Base-by-base conservation (phyloP, 306 rosid species). In the Morella rubra region DNA sequence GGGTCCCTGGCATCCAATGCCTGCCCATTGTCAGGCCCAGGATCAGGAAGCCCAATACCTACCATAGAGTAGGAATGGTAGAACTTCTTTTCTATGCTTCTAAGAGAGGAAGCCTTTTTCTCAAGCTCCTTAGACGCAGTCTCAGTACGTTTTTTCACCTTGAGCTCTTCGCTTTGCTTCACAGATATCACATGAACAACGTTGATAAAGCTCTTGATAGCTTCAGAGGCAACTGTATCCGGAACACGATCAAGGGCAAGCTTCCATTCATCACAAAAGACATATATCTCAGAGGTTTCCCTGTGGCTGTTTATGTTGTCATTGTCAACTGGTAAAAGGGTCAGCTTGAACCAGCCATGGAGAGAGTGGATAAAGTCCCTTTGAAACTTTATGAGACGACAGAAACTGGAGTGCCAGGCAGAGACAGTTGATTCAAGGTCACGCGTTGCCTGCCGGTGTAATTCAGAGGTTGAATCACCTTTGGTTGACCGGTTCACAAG, bases 241-340 rank as follows among this genome's bases (percentile, higher is more conserved):
- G 99, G 99, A 72, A 96, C 99, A 41, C 98, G 99, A 47, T 91
- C 99, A 37, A 96, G 98, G 5, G 97, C 96, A 14, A 86, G 98
- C 88, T 96, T 96, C 99, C 99, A 96, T 83, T 96, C 97, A 20
- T 96, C 99, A 5, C 86, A 88, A 81, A 96, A 93, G 75, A 73
- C 75, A 42, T 74, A 86, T 18, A 86, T 86, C n/a, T 86, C 98
- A 12, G 96, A 88, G 79, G 80, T 75, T 72, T 88, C 97, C 44
- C 71, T 82, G 74, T 78, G 69, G 86, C 64, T 75, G 56, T 50
- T 86, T 51, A 62, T 64, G 77, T 83, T 81, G 83, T 92, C 93
- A 3, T 87, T 91, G 77, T 79, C 71, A 27, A 92, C 93, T 0
- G 99, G 94, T 78, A 84, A 18, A 41, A 88, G 89, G 77, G 97